phyloP scores from a whole-genome alignment of 2,329 filamentous ascomycete genomes.

The Colletotrichum incanum region DNA sequence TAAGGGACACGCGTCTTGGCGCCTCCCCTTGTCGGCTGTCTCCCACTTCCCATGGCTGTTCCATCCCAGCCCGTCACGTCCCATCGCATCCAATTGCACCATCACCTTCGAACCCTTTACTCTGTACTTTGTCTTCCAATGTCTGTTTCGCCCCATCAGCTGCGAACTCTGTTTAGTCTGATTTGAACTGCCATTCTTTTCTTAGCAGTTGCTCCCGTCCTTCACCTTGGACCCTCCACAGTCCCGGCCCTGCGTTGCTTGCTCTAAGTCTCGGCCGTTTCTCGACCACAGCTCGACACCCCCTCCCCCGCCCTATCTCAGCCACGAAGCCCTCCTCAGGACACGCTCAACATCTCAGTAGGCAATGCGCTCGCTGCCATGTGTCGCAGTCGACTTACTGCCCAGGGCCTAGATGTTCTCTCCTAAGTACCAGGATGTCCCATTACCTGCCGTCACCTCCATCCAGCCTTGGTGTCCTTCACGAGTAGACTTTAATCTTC shows the following conservation, averaged over 20 bases:
- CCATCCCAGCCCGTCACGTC: not conserved
- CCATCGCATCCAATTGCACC: not conserved
- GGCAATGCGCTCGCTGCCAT: not conserved
- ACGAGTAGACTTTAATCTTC: not conserved
- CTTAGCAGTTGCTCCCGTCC: not conserved
- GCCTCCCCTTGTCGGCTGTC: not conserved
- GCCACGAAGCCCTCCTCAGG: not conserved
- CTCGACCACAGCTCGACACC: not conserved
- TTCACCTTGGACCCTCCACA: too few species aligned
- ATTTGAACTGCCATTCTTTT: not conserved
- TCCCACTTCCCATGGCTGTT: slow-evolving; percentile 2
- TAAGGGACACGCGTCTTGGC: slow-evolving; percentile 23
- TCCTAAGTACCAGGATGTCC: not conserved
- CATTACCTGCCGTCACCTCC: not conserved
- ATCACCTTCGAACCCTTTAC: not conserved
- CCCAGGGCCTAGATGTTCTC: not conserved
- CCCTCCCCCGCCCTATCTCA: not conserved
- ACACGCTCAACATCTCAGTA: not conserved
- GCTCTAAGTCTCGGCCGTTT: not conserved
- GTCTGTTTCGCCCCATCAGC: not conserved
- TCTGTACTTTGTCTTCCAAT: not conserved
- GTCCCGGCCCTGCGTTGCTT: not conserved
- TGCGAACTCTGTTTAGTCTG: not conserved
- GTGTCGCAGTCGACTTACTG: not conserved
- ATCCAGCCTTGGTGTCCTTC: not conserved